Conservation (phyloP, 441 rosid species). For the Capsella rubella region DNA sequence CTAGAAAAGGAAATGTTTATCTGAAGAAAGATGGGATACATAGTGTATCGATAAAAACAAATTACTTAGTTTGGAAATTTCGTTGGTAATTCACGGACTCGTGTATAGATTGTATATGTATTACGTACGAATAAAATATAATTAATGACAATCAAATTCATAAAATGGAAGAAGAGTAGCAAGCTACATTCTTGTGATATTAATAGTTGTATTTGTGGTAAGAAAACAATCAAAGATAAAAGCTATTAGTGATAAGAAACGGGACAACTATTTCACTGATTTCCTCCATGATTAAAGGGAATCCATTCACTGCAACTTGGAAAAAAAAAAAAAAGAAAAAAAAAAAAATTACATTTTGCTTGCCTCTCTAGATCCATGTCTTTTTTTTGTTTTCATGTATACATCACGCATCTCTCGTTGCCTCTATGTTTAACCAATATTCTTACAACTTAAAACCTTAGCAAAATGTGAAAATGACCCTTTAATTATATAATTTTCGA, state of each 20-base stretch:
- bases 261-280: background rate
- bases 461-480: background rate
- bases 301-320: slow-evolving; percentile 11
- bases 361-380: slow-evolving; percentile 36
- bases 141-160: background rate
- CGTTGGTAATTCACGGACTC: slow-evolving; percentile 21
- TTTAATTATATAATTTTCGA: slow-evolving; percentile 10
- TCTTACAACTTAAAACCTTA: slow-evolving; percentile 9
- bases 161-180: slow-evolving; percentile 11
- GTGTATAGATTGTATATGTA: no score
- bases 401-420: slow-evolving; percentile 39
- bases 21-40: background rate
- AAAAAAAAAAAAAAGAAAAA: slow-evolving; percentile 14
- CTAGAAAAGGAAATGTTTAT: slow-evolving; percentile 2
- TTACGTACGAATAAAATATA: no score
- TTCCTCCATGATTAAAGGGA: slow-evolving; percentile 37
- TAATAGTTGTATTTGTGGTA: slow-evolving; percentile 23
- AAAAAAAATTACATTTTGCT: background rate
- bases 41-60: background rate
- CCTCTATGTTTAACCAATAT: slow-evolving; percentile 23
- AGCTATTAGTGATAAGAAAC: slow-evolving; percentile 11
- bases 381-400: slow-evolving; percentile 31
- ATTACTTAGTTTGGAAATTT: slow-evolving; percentile 20
- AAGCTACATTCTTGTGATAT: slow-evolving; percentile 20
- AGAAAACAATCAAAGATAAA: slow-evolving; percentile 4